Conservation (phyloP, 2,329 filamentous ascomycete species). For the Xenoacremonium recifei region DNA sequence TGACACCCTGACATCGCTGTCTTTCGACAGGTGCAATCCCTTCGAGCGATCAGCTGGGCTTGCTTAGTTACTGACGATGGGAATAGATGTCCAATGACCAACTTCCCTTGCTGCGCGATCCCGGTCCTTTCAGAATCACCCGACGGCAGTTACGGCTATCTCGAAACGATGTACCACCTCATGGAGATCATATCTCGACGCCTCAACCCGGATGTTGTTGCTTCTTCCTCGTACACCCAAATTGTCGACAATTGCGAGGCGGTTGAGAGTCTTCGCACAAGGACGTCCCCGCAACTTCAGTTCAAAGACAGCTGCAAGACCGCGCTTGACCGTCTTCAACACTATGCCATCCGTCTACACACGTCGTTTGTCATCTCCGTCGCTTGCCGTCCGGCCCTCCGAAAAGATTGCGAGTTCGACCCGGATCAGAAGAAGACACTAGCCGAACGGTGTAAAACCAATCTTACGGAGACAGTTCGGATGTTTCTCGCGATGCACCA, state of each 20-base stretch:
- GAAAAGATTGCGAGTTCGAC: conserved; percentile 52
- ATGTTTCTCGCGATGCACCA: conserved; percentile 71
- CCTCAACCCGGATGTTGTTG: conserved; percentile 53
- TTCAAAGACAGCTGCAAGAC: conserved; percentile 64
- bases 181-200: conserved; percentile 59
- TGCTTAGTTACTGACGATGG: conserved; percentile 1
- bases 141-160: conserved; percentile 53
- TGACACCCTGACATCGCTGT: conserved; percentile 63
- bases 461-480: conserved; percentile 63
- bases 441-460: conserved; percentile 58
- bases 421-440: conserved; percentile 52
- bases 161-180: conserved; percentile 65
- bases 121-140: conserved; percentile 42
- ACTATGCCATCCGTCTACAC: conserved; percentile 63
- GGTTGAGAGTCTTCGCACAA: conserved; percentile 50
- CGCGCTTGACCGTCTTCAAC: conserved; percentile 60
- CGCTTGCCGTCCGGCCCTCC: conserved; percentile 61
- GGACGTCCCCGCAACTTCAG: conserved; percentile 51
- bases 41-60: neutral
- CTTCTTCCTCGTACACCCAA: conserved; percentile 48
- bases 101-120: conserved; percentile 55
- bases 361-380: conserved; percentile 66
- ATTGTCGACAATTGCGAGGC: conserved; percentile 59
- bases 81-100: conserved; percentile 59
- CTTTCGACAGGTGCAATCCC: conserved; percentile 57